Conservation (phyloP, 352 stramenopile genomes). For the Lagenidium giganteum region DNA sequence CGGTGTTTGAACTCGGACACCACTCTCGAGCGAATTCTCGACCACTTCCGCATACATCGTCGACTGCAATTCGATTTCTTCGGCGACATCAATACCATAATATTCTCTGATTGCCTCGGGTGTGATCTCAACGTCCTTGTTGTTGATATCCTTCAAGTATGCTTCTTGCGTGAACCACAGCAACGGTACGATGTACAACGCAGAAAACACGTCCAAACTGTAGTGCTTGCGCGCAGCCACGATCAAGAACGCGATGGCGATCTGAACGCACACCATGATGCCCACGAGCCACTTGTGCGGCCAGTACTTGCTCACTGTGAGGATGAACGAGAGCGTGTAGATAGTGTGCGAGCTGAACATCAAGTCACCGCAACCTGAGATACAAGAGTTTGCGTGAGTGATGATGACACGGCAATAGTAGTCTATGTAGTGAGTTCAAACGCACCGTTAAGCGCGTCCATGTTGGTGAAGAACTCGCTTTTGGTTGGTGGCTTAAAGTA, state of each 20-base stretch:
- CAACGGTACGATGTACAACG: conserved; percentile 85
- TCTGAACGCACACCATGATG: conserved; percentile 74
- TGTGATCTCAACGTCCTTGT: conserved; percentile 64
- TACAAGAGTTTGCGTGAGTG: conserved; percentile 3
- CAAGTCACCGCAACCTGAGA: conserved; percentile 78
- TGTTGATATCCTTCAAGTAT: conserved; percentile 80
- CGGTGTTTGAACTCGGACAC: too few relatives aligned
- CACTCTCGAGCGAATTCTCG: too few relatives aligned
- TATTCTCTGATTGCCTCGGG: conserved; percentile 58
- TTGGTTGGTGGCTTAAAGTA: conserved; percentile 60
- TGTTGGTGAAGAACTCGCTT: conserved; percentile 53
- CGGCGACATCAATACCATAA: conserved; percentile 44
- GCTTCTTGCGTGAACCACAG: conserved; percentile 80
- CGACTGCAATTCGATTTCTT: conserved; percentile 21
- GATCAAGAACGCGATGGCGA: conserved; percentile 85
- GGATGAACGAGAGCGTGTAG: conserved; percentile 87
- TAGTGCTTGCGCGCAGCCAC: conserved; percentile 89
- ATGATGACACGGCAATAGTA: conserved; percentile 7
- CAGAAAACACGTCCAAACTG: conserved; percentile 85
- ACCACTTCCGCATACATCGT: too few relatives aligned
- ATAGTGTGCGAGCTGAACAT: conserved; percentile 93
- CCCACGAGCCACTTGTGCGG: conserved; percentile 66
- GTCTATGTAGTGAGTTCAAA: not conserved
- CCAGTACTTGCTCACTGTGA: conserved; percentile 86
- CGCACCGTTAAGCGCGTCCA: conserved; percentile 69